Percentiles rank a stretch among this genome's conserved stretches.
These are phyloP conservation scores for Coprinopsis strossmayeri DNA, from an alignment of 768 basidiomycete species.

Conservation along the genomic window DNA sequence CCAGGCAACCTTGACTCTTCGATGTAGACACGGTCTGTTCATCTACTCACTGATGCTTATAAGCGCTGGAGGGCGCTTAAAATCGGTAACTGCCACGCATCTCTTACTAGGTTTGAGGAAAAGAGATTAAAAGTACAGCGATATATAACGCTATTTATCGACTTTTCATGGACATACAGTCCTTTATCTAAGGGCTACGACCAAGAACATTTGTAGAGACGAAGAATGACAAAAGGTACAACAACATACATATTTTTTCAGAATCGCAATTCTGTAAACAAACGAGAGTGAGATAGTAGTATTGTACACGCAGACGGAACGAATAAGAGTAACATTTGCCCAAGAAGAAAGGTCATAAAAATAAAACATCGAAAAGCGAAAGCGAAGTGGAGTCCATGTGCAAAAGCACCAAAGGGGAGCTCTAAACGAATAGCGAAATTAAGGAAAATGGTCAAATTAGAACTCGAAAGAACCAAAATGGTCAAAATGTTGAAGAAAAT, in stretches of 20 bases:
- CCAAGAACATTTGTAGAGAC: not conserved
- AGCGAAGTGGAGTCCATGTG: not conserved
- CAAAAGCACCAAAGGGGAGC: not conserved
- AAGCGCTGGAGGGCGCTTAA: too few relatives aligned
- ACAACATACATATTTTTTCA: not conserved
- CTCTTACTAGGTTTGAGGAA: too few relatives aligned
- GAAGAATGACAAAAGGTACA: not conserved
- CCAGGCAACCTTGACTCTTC: too few relatives aligned
- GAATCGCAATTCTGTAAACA: constrained; percentile 5
- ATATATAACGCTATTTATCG: too few relatives aligned
- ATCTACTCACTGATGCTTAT: too few relatives aligned
- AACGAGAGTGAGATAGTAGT: constrained; percentile 12
- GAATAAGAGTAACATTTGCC: too few relatives aligned
- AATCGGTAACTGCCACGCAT: too few relatives aligned
- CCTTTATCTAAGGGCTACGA: too few relatives aligned
- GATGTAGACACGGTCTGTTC: too few relatives aligned
- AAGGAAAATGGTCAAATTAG: not conserved
- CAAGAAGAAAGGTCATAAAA: not conserved
- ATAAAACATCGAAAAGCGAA: not conserved
- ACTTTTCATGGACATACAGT: too few relatives aligned
- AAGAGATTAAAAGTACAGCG: too few relatives aligned
- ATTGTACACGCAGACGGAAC: constrained; percentile 9
- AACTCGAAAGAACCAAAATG: constrained; percentile 2
- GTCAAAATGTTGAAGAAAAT: not conserved
- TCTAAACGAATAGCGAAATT: not conserved